Evolutionary conservation across 371 early-diverging fungal genomes (phyloP).

Genomic region (Batrachochytrium dendrobatidis): DNA sequence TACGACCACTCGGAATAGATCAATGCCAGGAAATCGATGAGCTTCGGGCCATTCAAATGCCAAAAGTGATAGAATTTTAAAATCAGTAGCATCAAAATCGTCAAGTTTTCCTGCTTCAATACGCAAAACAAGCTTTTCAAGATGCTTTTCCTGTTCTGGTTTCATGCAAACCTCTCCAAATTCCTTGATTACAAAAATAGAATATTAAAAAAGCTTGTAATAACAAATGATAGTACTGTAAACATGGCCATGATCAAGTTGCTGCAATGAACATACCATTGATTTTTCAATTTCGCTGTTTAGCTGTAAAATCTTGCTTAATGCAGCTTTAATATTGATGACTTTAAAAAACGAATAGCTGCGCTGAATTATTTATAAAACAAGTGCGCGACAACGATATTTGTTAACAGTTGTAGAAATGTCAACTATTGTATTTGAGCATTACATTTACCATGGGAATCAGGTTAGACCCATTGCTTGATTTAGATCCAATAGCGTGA

Average conservation of each 20-base stretch:
- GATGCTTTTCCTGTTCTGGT: background rate
- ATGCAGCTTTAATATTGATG: slow-evolving; percentile 64
- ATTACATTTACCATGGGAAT: background rate
- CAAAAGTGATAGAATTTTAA: slow-evolving; percentile 17
- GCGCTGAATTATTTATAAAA: slow-evolving; percentile 5
- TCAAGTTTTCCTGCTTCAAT: slow-evolving; percentile 1
- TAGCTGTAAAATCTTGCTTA: slow-evolving; percentile 62
- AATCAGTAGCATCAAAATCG: slow-evolving; percentile 5
- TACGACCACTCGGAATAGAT: slow-evolving; percentile 66
- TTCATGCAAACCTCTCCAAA: background rate
- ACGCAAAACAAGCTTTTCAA: slow-evolving; percentile 4
- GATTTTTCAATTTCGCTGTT: slow-evolving; percentile 34
- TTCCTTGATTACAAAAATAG: slow-evolving; percentile 1
- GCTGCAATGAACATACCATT: slow-evolving; percentile 2
- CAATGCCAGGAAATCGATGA: slow-evolving; percentile 77
- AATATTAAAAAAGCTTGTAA: background rate
- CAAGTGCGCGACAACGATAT: background rate
- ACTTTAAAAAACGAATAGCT: slow-evolving; percentile 50
- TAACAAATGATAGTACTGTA: too few species aligned
- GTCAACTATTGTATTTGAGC: background rate
- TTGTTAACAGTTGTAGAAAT: background rate
- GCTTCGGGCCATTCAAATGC: slow-evolving; percentile 52
- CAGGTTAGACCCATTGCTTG: background rate
- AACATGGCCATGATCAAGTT: background rate
- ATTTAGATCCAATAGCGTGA: background rate